phyloP scores from a whole-genome alignment of 1,139 yeast genomes.

The Hansenula sp. region DNA sequence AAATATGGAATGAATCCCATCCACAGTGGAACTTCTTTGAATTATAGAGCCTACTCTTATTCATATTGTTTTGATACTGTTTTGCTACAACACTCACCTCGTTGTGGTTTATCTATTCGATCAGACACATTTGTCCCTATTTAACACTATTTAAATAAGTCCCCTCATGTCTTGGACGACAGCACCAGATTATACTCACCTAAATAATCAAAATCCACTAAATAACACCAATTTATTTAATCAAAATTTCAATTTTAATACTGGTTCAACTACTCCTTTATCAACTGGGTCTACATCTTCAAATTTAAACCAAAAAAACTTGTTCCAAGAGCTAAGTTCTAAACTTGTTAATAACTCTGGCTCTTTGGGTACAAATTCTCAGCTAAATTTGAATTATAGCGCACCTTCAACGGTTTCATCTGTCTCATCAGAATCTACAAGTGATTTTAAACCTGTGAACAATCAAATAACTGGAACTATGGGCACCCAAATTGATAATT shows the following conservation, averaged over 20 bases:
- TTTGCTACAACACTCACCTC: not conserved
- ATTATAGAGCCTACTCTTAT: not conserved
- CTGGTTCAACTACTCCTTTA: not conserved
- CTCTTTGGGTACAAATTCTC: not conserved
- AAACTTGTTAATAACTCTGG: not conserved
- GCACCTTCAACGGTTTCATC: conserved; percentile 3
- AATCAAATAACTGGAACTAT: not conserved
- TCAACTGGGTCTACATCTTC: not conserved
- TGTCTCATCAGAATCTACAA: not conserved
- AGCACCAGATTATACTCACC: not conserved
- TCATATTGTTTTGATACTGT: not conserved
- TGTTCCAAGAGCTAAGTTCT: not conserved
- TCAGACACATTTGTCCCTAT: not conserved
- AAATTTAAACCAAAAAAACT: not conserved
- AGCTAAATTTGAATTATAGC: not conserved
- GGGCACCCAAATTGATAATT: conserved; percentile 1
- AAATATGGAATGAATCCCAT: too few relatives aligned
- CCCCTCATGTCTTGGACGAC: conserved; percentile 1
- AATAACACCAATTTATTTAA: not conserved
- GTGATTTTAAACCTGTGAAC: not conserved
- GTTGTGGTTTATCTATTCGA: conserved; percentile 1
- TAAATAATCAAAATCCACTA: not conserved
- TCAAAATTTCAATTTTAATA: not conserved
- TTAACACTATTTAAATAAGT: not conserved
- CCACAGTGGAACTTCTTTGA: not conserved